These are phyloP conservation scores for Phoma herbarum DNA, from an alignment of 2,329 filamentous ascomycete species.

Conservation along the genomic window DNA sequence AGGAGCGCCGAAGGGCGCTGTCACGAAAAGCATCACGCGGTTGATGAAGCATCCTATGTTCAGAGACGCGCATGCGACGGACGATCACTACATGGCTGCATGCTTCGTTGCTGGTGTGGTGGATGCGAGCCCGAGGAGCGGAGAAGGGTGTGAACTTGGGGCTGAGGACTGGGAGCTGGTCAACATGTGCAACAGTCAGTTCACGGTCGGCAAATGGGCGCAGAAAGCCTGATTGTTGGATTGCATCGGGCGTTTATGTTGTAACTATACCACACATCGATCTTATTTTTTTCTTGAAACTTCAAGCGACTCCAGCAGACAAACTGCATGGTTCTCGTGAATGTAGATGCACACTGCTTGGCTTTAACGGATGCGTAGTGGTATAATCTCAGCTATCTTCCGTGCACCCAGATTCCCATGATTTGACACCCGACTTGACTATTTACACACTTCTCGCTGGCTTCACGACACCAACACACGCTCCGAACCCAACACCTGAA, in stretches of 20 bases:
- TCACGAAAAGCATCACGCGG: constrained; percentile 65
- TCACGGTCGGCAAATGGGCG: constrained; percentile 41
- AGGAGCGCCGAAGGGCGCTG: constrained; percentile 56
- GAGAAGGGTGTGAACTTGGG: constrained; percentile 38
- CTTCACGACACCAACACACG: constrained; percentile 50
- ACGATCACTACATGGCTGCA: constrained; percentile 74
- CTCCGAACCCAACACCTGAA: constrained; percentile 53
- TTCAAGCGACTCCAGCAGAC: neutral
- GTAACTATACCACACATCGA: neutral
- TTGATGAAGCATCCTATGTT: constrained; percentile 74
- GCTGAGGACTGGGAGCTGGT: constrained; percentile 48
- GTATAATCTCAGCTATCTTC: neutral
- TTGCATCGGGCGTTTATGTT: neutral
- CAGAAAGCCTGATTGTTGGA: constrained; percentile 8
- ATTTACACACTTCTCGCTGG: constrained; percentile 30
- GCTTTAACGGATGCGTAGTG: neutral
- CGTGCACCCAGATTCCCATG: neutral
- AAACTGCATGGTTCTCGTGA: neutral
- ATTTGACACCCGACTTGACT: neutral
- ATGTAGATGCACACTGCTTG: neutral
- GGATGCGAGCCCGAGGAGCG: constrained; percentile 32
- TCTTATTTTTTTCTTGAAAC: neutral
- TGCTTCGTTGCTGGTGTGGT: constrained; percentile 67
- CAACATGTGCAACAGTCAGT: constrained; percentile 49
- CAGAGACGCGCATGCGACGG: constrained; percentile 72